Conservation (phyloP, 1,284 basidiomycete species). For the Papiliotrema fonsecae region DNA sequence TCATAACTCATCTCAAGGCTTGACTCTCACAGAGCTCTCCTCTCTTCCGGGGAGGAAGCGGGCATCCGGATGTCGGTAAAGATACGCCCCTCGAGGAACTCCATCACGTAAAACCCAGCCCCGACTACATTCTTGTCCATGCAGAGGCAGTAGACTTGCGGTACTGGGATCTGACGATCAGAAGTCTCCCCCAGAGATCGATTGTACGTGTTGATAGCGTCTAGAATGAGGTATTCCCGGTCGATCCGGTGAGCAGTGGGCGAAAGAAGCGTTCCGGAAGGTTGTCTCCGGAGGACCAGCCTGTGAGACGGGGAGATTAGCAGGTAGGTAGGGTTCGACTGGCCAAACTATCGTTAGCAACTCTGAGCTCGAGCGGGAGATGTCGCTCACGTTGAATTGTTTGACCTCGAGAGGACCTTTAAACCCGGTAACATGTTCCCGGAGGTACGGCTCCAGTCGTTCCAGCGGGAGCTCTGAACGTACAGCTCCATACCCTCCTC, state of each 20-base stretch:
- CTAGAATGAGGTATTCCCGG: constrained; percentile 78
- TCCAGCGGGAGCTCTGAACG: constrained; percentile 64
- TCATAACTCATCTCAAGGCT: not conserved
- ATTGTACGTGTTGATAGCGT: constrained; percentile 71
- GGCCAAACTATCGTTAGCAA: constrained; percentile 60
- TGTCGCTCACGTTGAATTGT: constrained; percentile 75
- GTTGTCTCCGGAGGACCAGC: constrained; percentile 83
- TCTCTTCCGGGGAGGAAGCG: constrained; percentile 58
- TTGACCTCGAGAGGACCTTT: constrained; percentile 69
- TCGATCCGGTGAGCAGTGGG: constrained; percentile 91
- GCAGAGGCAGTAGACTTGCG: constrained; percentile 77
- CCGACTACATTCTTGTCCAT: constrained; percentile 73
- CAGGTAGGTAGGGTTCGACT: constrained; percentile 90
- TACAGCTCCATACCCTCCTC: constrained; percentile 39
- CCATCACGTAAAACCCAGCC: constrained; percentile 93
- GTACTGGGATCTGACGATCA: constrained; percentile 64
- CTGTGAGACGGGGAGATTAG: constrained; percentile 14
- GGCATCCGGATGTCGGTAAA: constrained; percentile 80
- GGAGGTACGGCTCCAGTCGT: constrained; percentile 65
- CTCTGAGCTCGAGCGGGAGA: not conserved
- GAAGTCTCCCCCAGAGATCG: constrained; percentile 18
- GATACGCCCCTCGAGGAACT: constrained; percentile 86
- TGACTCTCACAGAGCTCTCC: constrained; percentile 62
- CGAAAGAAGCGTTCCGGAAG: constrained; percentile 78
- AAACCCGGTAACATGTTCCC: constrained; percentile 57